Evolutionary conservation across 768 basidiomycete genomes (phyloP).

Genomic region (Suillus subluteus): DNA sequence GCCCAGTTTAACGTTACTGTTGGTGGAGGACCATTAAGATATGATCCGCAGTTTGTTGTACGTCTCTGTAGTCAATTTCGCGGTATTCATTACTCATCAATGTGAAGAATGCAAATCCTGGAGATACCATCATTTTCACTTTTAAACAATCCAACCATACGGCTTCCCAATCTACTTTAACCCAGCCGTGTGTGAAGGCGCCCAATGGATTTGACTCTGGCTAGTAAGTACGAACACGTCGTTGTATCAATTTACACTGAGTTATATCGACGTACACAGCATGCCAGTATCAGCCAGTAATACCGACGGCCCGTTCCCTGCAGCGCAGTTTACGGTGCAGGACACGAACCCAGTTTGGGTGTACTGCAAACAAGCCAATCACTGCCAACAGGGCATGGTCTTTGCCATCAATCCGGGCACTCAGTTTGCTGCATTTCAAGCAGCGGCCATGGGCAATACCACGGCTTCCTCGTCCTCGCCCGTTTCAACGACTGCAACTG

Average conservation of each 20-base stretch:
- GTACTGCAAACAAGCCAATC: constrained; percentile 57
- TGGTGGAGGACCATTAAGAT: constrained; percentile 19
- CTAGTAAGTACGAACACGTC: constrained; percentile 45
- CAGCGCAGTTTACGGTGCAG: constrained; percentile 45
- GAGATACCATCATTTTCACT: constrained; percentile 52
- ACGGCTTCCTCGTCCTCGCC: constrained; percentile 23
- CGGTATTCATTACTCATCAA: not conserved
- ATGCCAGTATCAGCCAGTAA: constrained; percentile 48
- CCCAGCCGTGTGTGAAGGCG: constrained; percentile 46
- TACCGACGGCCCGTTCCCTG: constrained; percentile 47
- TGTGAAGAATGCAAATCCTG: constrained; percentile 45
- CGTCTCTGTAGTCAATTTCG: constrained; percentile 14
- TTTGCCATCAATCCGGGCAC: constrained; percentile 65
- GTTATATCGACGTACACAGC: constrained; percentile 38
- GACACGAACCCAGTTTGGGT: constrained; percentile 58
- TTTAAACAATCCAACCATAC: constrained; percentile 65
- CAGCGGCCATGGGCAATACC: constrained; percentile 45
- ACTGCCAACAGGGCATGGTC: constrained; percentile 67
- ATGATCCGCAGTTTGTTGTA: constrained; percentile 26
- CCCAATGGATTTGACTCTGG: constrained; percentile 58
- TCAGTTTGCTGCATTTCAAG: constrained; percentile 57
- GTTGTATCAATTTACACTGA: constrained; percentile 5
- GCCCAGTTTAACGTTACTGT: constrained; percentile 20
- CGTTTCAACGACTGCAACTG: constrained; percentile 24
- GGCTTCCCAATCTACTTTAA: constrained; percentile 59